Conservation (phyloP, 1,284 basidiomycete genomes). For the Boletellus deceptivus region DNA sequence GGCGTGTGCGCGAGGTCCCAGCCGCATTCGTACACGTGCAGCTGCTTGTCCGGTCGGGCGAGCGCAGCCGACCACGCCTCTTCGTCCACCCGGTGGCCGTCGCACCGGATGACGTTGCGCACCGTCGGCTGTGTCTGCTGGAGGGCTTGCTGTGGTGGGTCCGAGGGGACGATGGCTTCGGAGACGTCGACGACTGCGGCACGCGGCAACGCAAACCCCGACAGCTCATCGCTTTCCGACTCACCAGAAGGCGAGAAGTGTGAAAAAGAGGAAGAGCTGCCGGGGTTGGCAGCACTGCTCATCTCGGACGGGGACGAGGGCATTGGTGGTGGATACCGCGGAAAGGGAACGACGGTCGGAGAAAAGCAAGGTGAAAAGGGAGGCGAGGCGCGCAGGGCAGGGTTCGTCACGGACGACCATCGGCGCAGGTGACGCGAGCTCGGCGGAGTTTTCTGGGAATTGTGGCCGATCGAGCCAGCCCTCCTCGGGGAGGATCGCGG, state of each 20-base stretch:
- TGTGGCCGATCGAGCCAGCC: conserved; percentile 35
- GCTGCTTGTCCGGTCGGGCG: conserved; percentile 21
- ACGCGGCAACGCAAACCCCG: conserved; percentile 19
- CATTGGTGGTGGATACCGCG: conserved; percentile 14
- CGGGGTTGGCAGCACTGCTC: neutral
- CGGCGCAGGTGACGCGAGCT: conserved; percentile 31
- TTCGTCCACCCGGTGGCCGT: conserved; percentile 29
- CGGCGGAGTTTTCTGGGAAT: conserved; percentile 30
- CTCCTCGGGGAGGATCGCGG: conserved; percentile 34
- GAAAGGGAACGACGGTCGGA: conserved; percentile 17
- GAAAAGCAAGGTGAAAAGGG: conserved; percentile 17
- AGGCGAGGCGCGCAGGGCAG: conserved; percentile 27
- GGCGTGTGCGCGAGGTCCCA: conserved; percentile 26
- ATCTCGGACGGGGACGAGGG: conserved; percentile 16
- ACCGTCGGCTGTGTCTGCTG: neutral
- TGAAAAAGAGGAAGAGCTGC: conserved; percentile 4
- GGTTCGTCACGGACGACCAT: conserved; percentile 33
- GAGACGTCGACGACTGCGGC: conserved; percentile 17
- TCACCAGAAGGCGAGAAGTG: conserved; percentile 25
- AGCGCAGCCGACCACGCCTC: conserved; percentile 28
- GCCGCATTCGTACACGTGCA: conserved; percentile 34
- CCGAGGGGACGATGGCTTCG: conserved; percentile 5
- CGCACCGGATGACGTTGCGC: conserved; percentile 27
- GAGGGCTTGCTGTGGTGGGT: neutral
- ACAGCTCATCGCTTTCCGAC: conserved; percentile 26